These are phyloP conservation scores for Singerocomus inundabilis DNA, from an alignment of 1,284 basidiomycete species.

Conservation along the genomic window DNA sequence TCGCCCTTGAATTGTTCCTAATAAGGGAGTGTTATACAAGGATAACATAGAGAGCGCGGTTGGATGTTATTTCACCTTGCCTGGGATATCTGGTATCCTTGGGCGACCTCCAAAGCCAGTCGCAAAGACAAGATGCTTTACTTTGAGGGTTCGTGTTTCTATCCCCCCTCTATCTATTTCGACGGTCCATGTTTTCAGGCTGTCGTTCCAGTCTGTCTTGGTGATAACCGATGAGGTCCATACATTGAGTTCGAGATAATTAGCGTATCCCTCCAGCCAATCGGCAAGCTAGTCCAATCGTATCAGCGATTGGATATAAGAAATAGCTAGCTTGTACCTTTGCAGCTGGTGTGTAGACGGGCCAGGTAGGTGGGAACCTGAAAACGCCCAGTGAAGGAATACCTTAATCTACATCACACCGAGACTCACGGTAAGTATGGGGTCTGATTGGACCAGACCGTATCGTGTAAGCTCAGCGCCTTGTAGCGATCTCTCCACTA, in stretches of 20 bases:
- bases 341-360: constrained; percentile 37
- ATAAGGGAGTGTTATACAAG: too few relatives aligned
- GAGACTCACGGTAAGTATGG: constrained; percentile 29
- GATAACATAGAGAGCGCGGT: too few relatives aligned
- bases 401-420: background rate
- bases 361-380: constrained; percentile 41
- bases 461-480: constrained; percentile 29
- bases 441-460: constrained; percentile 29
- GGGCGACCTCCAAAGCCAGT: constrained; percentile 41
- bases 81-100: constrained; percentile 32
- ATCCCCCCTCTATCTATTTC: constrained; percentile 31
- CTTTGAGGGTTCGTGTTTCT: constrained; percentile 30
- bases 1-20: constrained; percentile 29
- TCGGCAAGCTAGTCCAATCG: constrained; percentile 45
- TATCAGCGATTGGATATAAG: background rate
- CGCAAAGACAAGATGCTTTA: constrained; percentile 40
- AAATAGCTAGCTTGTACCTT: constrained; percentile 21
- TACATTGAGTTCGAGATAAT: constrained; percentile 53
- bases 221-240: constrained; percentile 50
- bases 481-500: constrained; percentile 37
- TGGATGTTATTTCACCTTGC: constrained; percentile 14
- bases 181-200: constrained; percentile 38
- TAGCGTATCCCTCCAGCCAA: constrained; percentile 60
- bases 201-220: constrained; percentile 37
- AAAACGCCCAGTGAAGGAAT: background rate